Percentiles rank a stretch among this genome's conserved stretches.
Evolutionary conservation across 1,139 yeast genomes (phyloP).

Genomic region (Protomyces gravidus): DNA sequence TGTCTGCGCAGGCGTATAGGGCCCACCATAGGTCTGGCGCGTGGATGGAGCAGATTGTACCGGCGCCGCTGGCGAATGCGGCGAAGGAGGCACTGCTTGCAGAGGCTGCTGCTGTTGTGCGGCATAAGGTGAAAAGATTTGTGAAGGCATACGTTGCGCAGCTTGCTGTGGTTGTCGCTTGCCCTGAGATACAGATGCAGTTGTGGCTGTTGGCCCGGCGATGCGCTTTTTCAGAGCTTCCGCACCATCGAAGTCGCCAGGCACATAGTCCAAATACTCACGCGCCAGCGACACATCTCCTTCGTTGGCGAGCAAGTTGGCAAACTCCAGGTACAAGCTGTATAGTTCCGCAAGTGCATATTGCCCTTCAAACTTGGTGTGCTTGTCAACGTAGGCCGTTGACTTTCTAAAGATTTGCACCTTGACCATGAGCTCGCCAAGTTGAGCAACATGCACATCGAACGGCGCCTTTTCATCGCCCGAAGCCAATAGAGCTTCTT

Average conservation of each 20-base stretch:
- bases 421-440: conserved; percentile 78
- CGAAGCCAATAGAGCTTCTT: conserved; percentile 44
- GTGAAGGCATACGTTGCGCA: background rate
- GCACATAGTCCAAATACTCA: conserved; percentile 63
- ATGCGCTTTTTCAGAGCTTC: conserved; percentile 75
- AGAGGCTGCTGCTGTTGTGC: background rate
- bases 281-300: conserved; percentile 83
- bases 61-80: background rate
- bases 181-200: background rate
- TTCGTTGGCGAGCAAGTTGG: conserved; percentile 70
- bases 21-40: background rate
- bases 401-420: conserved; percentile 68
- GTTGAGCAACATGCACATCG: conserved; percentile 78
- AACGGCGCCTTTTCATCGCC: conserved; percentile 47
- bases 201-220: conserved; percentile 44
- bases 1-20: background rate
- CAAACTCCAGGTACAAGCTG: conserved; percentile 66
- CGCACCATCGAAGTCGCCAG: conserved; percentile 58
- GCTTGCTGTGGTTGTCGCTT: background rate
- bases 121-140: background rate
- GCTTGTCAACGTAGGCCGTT: conserved; percentile 40
- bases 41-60: background rate
- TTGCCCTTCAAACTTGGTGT: conserved; percentile 41
- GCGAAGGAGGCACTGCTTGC: background rate
- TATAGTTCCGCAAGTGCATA: conserved; percentile 51